Evolutionary conservation across 208 protist genomes (phyloP).

Genomic region (Crithidia thermophila): DNA sequence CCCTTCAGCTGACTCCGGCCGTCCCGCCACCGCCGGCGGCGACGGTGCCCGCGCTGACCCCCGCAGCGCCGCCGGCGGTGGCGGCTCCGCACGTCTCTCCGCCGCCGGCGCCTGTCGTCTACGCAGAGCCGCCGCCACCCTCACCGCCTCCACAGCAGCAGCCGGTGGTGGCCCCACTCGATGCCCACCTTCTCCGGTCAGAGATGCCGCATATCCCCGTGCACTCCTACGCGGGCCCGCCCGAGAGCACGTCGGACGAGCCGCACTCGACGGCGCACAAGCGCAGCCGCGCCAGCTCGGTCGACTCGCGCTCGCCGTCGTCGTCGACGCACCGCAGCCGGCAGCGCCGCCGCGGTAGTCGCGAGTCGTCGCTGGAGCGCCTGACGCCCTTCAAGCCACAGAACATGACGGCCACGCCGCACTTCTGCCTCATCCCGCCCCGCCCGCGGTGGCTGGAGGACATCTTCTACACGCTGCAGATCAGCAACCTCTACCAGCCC

Average conservation of each 20-base stretch:
- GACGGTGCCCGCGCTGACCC: not conserved
- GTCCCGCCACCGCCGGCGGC: not conserved
- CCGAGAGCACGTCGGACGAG: no score
- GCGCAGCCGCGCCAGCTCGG: constrained; percentile 5
- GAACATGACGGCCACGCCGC: not conserved
- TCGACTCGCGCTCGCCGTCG: not conserved
- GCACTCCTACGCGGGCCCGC: no score
- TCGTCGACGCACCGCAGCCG: not conserved
- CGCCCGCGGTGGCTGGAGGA: constrained; percentile 7
- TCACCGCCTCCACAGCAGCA: no score
- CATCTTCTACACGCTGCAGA: constrained; percentile 11
- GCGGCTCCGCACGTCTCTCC: not conserved
- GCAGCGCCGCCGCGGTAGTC: not conserved
- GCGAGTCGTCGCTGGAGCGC: not conserved
- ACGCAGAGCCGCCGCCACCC: not conserved
- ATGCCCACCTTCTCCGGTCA: no score
- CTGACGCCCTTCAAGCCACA: not conserved
- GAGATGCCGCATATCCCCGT: no score
- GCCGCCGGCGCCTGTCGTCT: not conserved
- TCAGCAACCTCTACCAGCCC: not conserved
- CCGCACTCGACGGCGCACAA: not conserved
- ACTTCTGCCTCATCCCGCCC: constrained; percentile 15
- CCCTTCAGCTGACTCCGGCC: not conserved
- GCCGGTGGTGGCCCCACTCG: no score
- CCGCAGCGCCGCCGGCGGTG: not conserved